These are phyloP conservation scores for Fraxinus floribunda DNA, from an alignment of 305 asterid genomes.

Conservation along the genomic window DNA sequence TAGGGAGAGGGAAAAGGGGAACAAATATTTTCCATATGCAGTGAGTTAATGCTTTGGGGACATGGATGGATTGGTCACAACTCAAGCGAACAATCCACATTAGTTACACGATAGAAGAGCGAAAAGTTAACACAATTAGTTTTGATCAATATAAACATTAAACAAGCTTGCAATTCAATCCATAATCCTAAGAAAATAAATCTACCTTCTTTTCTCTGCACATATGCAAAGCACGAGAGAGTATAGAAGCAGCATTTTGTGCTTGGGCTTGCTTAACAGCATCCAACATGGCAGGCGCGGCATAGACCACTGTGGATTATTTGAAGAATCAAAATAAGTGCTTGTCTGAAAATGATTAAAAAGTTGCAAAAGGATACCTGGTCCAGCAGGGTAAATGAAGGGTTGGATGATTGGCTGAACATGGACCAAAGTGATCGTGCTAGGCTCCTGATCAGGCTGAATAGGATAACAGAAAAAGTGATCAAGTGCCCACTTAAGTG, in stretches of 20 bases:
- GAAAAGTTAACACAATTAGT: background rate
- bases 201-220: slow-evolving; percentile 51
- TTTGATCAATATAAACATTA: too few relatives aligned
- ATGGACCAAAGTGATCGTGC: slow-evolving; percentile 44
- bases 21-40: background rate
- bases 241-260: slow-evolving; percentile 44
- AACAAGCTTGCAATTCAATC: background rate
- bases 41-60: background rate
- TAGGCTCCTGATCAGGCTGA: slow-evolving; percentile 22
- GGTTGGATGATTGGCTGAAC: slow-evolving; percentile 54
- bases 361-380: slow-evolving; percentile 28
- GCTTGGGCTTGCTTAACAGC: slow-evolving; percentile 51
- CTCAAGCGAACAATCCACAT: background rate
- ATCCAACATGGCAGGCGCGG: slow-evolving; percentile 41
- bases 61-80: background rate
- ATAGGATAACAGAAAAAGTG: slow-evolving; percentile 20
- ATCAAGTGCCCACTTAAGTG: slow-evolving; percentile 60
- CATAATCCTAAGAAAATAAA: background rate
- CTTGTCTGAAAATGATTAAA: background rate
- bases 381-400: slow-evolving; percentile 56
- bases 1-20: background rate
- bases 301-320: slow-evolving; percentile 31
- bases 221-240: slow-evolving; percentile 45
- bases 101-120: background rate
- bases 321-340: background rate